These are phyloP conservation scores for Candida methanosorbosa DNA, from an alignment of 805 yeast genomes.

Conservation along the genomic window DNA sequence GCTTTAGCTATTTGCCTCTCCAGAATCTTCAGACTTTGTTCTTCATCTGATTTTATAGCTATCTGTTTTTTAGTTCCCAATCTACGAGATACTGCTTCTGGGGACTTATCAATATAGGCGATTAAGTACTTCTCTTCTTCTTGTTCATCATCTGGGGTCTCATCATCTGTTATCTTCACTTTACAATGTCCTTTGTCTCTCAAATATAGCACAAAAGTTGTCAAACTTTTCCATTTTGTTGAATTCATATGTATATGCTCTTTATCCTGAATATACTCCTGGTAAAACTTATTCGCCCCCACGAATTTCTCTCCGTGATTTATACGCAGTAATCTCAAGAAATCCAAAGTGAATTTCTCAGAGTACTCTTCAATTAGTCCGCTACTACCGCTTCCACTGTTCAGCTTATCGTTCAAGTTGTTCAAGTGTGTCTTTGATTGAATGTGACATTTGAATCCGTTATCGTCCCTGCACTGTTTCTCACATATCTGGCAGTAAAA, in stretches of 20 bases:
- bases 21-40: slow-evolving; percentile 31
- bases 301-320: slow-evolving; percentile 78
- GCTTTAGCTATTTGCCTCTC: slow-evolving; percentile 41
- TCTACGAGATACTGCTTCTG: slow-evolving; percentile 35
- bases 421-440: slow-evolving; percentile 69
- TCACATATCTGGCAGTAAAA: slow-evolving; percentile 89
- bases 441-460: slow-evolving; percentile 90
- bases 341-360: slow-evolving; percentile 49
- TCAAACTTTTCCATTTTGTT: slow-evolving; percentile 67
- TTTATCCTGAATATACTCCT: slow-evolving; percentile 75
- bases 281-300: slow-evolving; percentile 80
- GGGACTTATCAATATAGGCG: slow-evolving; percentile 47
- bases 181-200: slow-evolving; percentile 47
- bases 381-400: slow-evolving; percentile 24
- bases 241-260: slow-evolving; percentile 89
- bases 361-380: slow-evolving; percentile 48
- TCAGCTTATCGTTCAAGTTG: slow-evolving; percentile 37
- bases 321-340: slow-evolving; percentile 49
- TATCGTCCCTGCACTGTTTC: slow-evolving; percentile 93
- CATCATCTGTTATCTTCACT: slow-evolving; percentile 30
- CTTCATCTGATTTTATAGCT: slow-evolving; percentile 35
- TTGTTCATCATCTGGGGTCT: slow-evolving; percentile 23
- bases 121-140: slow-evolving; percentile 27
- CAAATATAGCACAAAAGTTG: slow-evolving; percentile 57
- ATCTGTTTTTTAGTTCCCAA: slow-evolving; percentile 28